Percentiles rank a stretch among this genome's conserved stretches.
Evolutionary conservation across 306 rosid genomes (phyloP).

Genomic region (Mimosa bimucronata): DNA sequence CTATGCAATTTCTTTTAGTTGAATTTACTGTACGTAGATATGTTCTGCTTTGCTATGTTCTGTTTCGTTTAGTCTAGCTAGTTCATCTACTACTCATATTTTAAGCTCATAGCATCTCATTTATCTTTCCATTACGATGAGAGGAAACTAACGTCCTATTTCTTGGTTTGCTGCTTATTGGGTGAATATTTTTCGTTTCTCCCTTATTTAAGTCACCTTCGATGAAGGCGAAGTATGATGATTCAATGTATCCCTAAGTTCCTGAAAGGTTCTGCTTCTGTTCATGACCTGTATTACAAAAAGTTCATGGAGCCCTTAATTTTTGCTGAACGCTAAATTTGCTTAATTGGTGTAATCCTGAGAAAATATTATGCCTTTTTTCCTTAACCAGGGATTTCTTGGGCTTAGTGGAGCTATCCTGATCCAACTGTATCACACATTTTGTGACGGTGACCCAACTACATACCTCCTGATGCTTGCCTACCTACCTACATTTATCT

Average conservation of each 20-base stretch:
- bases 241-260: slow-evolving; percentile 7
- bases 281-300: neutral
- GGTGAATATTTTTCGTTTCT: neutral
- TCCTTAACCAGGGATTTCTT: slow-evolving; percentile 71
- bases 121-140: neutral
- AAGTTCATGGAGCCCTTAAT: neutral
- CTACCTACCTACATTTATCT: slow-evolving; percentile 60
- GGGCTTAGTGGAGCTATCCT: slow-evolving; percentile 93
- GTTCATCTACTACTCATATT: neutral
- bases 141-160: neutral
- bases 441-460: slow-evolving; percentile 64
- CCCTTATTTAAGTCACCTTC: neutral
- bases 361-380: neutral
- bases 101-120: neutral
- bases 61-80: neutral
- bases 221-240: neutral
- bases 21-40: neutral
- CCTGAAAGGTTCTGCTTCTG: slow-evolving; percentile 16
- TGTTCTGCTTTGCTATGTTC: neutral
- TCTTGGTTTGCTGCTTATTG: slow-evolving; percentile 9
- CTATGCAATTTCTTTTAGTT: neutral
- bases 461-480: slow-evolving; percentile 74
- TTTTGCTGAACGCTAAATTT: slow-evolving; percentile 20
- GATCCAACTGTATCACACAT: slow-evolving; percentile 64
- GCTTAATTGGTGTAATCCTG: slow-evolving; percentile 7